Evolutionary conservation across 202 grass and related monocot species (phyloP).

Genomic region (Schoenoplectus triqueter): DNA sequence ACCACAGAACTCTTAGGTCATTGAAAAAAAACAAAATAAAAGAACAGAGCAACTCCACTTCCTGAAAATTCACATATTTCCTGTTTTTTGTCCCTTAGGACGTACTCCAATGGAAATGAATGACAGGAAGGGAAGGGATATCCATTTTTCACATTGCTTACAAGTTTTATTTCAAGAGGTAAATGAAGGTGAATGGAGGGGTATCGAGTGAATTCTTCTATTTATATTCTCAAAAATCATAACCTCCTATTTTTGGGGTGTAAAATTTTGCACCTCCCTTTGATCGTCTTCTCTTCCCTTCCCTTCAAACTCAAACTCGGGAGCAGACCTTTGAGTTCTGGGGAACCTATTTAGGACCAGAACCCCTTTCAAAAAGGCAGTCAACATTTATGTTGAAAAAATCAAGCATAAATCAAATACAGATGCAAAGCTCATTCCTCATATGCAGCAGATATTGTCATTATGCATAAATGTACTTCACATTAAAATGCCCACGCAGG

Average conservation of each 20-base stretch:
- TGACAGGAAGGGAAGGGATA: no score
- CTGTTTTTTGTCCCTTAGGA: not conserved
- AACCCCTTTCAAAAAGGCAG: not conserved
- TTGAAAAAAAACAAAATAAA: not conserved
- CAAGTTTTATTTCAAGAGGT: no score
- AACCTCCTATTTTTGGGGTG: no score
- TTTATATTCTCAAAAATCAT: no score
- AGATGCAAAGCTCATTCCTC: constrained; percentile 3
- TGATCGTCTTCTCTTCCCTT: no score
- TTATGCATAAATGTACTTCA: not conserved
- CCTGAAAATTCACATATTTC: not conserved
- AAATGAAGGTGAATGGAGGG: no score
- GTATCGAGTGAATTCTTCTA: no score
- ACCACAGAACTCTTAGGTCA: not conserved
- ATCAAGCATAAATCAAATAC: constrained; percentile 29
- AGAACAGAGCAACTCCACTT: constrained; percentile 16
- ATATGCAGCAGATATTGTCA: constrained; percentile 2
- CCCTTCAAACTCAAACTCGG: no score
- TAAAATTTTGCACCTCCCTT: no score
- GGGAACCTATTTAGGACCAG: not conserved
- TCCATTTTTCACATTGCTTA: no score
- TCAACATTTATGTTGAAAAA: not conserved
- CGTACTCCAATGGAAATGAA: no score
- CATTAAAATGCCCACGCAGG: not conserved
- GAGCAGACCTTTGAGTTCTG: not conserved